These are phyloP conservation scores for Xylariaceae sp. DNA, from an alignment of 2,329 filamentous ascomycete genomes.

Conservation along the genomic window DNA sequence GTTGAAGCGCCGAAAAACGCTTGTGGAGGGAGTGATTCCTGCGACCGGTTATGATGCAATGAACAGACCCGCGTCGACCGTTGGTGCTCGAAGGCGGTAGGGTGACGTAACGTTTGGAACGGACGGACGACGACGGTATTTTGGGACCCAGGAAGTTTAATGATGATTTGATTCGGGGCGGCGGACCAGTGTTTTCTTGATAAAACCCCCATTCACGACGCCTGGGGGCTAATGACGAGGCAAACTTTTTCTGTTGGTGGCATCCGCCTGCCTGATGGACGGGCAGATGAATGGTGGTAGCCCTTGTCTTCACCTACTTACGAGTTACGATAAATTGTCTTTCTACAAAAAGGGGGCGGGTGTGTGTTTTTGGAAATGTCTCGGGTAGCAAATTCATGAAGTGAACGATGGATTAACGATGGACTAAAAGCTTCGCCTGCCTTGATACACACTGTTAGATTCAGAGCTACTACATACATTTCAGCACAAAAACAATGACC, in stretches of 20 bases:
- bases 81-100: constrained; percentile 34
- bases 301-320: constrained; percentile 32
- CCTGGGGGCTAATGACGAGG: constrained; percentile 33
- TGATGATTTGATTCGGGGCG: constrained; percentile 20
- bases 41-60: constrained; percentile 46
- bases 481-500: constrained; percentile 12
- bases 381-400: constrained; percentile 38
- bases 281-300: constrained; percentile 29
- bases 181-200: constrained; percentile 20
- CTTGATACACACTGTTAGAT: constrained; percentile 34
- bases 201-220: constrained; percentile 30
- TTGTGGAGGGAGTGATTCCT: constrained; percentile 55
- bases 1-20: constrained; percentile 74
- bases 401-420: constrained; percentile 34
- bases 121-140: neutral
- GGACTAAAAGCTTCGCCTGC: constrained; percentile 36
- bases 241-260: constrained; percentile 31
- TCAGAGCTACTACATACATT: constrained; percentile 25
- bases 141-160: constrained; percentile 13
- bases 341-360: constrained; percentile 36
- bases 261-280: constrained; percentile 19
- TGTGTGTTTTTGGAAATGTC: constrained; percentile 36
- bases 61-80: constrained; percentile 43
- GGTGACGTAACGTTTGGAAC: too few species aligned
- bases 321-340: constrained; percentile 33